Base-by-base conservation (phyloP, 202 grass and related monocot species). In the Schoenoplectus triqueter region DNA sequence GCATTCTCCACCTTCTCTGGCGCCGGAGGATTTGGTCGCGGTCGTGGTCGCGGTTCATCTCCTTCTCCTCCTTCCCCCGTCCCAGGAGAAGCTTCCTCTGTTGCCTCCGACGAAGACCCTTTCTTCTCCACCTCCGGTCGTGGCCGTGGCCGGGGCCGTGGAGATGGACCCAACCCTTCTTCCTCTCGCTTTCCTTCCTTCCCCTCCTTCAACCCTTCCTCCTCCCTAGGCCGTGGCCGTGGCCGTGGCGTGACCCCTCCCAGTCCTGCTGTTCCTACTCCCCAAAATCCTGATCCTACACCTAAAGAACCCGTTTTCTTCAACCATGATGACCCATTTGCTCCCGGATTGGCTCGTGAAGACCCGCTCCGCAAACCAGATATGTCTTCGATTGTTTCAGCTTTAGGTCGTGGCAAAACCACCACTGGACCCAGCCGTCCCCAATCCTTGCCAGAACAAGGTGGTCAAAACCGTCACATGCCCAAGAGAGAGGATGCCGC, bases 401-500 rank as follows among this genome's bases (percentile, higher is more conserved):
- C 92, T 66, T 84, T 88, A 6, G 95, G 93, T 61, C 88, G 91
- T 71, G 93, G 93, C 51, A 87, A 85, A 83, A 81, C 88, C 4
- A 45, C 21, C 3, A 8, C 46, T 2, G 14, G 55, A 55, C 90
- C 86, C 7, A 68, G 70, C 3, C 11, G 40, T 19, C 59, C 67
- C 19, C 78, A 75, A 18, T 69, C 87, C 0, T 70, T 11, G n/a
- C 57, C 66, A 17, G 78, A 19, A 4, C 31, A 81, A 54, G 80
- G 41, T 41, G 87, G 95, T 10, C 88, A 89, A 89, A 94, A 95
- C n/a, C 89, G 93, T 2, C 92, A 91, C 74, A 76, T 95, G 50
- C 83, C 85, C 22, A 84, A 66, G 8, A 86, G 67, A 0, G 64
- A 89, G 89, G 95, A 95, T 2, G 89, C 88, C 15, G 78, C 91